These are phyloP conservation scores for Penicillium brasilianum DNA, from an alignment of 2,329 filamentous ascomycete genomes.

Conservation along the genomic window DNA sequence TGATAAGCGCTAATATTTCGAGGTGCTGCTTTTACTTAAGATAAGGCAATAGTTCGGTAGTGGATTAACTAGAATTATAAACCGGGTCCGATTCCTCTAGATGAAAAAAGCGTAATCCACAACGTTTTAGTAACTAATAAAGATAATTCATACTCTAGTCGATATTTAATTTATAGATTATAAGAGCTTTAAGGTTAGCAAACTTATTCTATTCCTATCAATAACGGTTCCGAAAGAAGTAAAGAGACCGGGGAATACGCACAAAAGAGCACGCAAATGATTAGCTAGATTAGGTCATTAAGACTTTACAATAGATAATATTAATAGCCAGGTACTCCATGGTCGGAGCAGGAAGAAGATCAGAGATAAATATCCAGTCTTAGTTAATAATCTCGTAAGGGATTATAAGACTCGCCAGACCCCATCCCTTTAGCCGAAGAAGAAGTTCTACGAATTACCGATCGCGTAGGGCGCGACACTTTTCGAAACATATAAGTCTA, in stretches of 20 bases:
- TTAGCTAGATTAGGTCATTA: not conserved
- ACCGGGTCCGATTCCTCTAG: not conserved
- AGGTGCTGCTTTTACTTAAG: not conserved
- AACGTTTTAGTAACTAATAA: not conserved
- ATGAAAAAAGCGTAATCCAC: not conserved
- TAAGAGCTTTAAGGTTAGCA: not conserved
- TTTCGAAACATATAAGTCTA: not conserved
- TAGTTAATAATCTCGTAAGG: not conserved
- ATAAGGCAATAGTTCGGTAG: not conserved
- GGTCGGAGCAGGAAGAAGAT: not conserved
- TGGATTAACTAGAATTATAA: not conserved
- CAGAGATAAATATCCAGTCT: not conserved
- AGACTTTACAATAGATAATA: not conserved
- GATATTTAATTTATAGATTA: not conserved
- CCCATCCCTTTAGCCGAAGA: not conserved
- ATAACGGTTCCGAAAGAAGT: not conserved
- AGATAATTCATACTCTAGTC: not conserved
- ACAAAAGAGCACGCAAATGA: not conserved
- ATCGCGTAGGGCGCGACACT: not conserved
- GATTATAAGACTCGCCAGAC: not conserved
- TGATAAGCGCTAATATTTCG: not conserved
- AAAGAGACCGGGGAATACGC: not conserved
- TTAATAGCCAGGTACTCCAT: not conserved
- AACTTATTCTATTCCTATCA: not conserved
- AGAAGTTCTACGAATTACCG: not conserved